Percentiles rank a stretch among this genome's conserved stretches.
Conservation (phyloP, 2,329 filamentous ascomycete species). For the Colletotrichum godetiae region DNA sequence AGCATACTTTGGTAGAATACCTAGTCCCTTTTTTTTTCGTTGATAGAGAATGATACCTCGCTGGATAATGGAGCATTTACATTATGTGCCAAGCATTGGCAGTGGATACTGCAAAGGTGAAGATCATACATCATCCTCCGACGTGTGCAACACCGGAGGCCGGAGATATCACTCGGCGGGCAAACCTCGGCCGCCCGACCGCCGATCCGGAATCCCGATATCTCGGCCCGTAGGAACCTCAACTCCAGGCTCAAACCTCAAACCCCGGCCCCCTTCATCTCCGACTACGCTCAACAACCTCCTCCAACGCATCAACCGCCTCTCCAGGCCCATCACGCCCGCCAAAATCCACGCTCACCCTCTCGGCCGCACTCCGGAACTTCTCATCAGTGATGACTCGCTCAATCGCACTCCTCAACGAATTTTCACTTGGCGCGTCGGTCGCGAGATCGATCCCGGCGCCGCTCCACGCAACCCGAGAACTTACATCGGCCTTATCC, state of each 20-base stretch:
- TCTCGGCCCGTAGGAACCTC: neutral
- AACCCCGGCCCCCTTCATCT: neutral
- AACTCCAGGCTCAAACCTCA: neutral
- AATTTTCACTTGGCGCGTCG: constrained; percentile 18
- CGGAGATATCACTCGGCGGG: neutral
- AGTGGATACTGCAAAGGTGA: neutral
- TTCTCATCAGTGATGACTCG: neutral
- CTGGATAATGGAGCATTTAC: constrained; percentile 17
- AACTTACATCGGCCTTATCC: constrained; percentile 44
- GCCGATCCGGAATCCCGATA: neutral
- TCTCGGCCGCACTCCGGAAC: neutral
- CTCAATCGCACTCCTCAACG: constrained; percentile 21
- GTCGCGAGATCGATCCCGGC: constrained; percentile 38
- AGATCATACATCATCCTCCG: neutral
- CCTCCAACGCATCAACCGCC: neutral
- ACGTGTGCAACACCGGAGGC: neutral
- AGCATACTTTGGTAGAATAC: constrained; percentile 9
- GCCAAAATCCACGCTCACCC: neutral
- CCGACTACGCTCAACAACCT: neutral
- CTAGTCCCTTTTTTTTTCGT: neutral
- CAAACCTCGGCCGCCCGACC: neutral
- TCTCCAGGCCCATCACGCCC: neutral
- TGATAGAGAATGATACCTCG: constrained; percentile 31
- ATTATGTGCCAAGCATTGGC: neutral
- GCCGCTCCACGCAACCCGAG: constrained; percentile 38